Evolutionary conservation across 78 protist species (phyloP).

Genomic region (Dictyostelium brefeldianum): DNA sequence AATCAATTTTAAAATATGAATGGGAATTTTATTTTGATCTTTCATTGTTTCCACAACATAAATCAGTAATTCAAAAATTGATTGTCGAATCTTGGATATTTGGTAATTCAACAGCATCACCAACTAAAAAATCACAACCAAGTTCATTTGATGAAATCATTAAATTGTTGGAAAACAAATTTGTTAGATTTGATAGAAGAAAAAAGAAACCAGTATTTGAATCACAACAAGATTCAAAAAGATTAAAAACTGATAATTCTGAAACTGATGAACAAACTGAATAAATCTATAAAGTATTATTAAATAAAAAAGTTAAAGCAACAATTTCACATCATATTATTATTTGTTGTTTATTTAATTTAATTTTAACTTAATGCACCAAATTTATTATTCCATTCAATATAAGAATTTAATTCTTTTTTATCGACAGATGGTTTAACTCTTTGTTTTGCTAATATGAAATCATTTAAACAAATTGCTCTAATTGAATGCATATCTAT

Average conservation of each 20-base stretch:
- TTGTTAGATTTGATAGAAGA: constrained; percentile 5
- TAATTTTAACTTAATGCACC: constrained; percentile 29
- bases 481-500: constrained; percentile 12
- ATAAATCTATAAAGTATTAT: no score
- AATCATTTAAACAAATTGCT: constrained; percentile 50
- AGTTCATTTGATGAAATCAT: constrained; percentile 10
- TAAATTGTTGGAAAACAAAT: constrained; percentile 14
- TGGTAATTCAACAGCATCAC: neutral
- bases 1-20: constrained; percentile 7
- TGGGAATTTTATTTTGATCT: constrained; percentile 27
- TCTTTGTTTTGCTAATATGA: neutral
- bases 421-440: constrained; percentile 68
- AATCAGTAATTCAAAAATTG: neutral
- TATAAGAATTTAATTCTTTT: constrained; percentile 41
- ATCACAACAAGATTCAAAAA: neutral
- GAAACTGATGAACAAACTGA: neutral
- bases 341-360: neutral
- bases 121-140: constrained; percentile 9
- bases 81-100: neutral
- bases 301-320: no score
- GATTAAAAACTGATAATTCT: neutral
- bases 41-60: neutral
- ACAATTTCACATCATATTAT: no score
- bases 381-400: constrained; percentile 70
- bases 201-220: constrained; percentile 2